These are phyloP conservation scores for Geotrichum bryndzae DNA, from an alignment of 1,139 yeast species.

Conservation along the genomic window DNA sequence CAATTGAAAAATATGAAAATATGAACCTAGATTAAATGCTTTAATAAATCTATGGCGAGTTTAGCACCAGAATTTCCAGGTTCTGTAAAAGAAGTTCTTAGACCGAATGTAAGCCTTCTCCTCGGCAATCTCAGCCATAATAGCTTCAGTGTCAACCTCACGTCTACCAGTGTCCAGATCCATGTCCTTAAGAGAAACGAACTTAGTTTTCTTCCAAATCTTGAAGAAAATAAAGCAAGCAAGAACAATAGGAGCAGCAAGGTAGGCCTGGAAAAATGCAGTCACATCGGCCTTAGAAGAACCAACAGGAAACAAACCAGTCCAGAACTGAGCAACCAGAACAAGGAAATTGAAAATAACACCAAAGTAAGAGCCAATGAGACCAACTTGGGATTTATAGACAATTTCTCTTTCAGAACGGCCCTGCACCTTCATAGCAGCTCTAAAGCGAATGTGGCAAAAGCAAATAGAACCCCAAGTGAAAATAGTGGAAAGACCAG, in stretches of 20 bases:
- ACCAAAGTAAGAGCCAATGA: conserved; percentile 66
- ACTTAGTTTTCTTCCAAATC: conserved; percentile 43
- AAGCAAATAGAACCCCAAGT: conserved; percentile 78
- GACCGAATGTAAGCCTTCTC: conserved; percentile 39
- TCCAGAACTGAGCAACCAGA: conserved; percentile 76
- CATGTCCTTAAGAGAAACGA: conserved; percentile 45
- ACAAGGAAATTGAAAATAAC: conserved; percentile 53
- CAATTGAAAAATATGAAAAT: not conserved
- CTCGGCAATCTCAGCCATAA: conserved; percentile 47
- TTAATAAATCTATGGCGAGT: not conserved
- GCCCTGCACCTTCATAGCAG: conserved; percentile 62
- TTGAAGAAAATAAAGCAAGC: conserved; percentile 48
- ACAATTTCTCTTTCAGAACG: conserved; percentile 61
- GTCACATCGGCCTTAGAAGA: conserved; percentile 38
- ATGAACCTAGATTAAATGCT: not conserved
- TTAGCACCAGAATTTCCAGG: conserved; percentile 47
- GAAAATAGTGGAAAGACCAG: conserved; percentile 77
- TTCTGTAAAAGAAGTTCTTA: conserved; percentile 37
- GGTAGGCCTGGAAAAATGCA: conserved; percentile 48
- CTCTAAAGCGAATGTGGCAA: conserved; percentile 73
- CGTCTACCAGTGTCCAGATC: conserved; percentile 53
- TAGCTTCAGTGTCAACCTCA: conserved; percentile 47
- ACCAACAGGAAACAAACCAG: conserved; percentile 67
- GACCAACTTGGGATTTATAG: conserved; percentile 63
- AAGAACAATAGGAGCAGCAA: conserved; percentile 50